phyloP scores from a whole-genome alignment of 768 basidiomycete genomes.

The Russula emetica region DNA sequence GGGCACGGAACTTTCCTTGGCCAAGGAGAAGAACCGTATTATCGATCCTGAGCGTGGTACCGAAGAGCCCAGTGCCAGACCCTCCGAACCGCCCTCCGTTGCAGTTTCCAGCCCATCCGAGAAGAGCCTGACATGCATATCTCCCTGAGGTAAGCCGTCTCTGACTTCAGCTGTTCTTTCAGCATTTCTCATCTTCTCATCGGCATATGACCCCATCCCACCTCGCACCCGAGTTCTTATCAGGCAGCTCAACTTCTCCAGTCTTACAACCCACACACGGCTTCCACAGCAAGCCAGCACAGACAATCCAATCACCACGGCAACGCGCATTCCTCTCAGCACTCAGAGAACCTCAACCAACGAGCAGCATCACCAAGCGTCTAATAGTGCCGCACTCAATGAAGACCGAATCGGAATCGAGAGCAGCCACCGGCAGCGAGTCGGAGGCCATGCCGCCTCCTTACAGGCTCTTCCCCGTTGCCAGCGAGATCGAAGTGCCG shows the following conservation, averaged over 20 bases:
- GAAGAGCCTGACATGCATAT: conserved; percentile 23
- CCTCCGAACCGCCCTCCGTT: not conserved
- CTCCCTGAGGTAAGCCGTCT: conserved; percentile 14
- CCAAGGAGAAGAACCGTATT: conserved; percentile 12
- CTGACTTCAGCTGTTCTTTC: not conserved
- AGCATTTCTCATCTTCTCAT: not conserved
- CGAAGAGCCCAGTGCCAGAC: not conserved
- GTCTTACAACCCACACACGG: conserved; percentile 20
- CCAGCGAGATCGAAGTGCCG: conserved; percentile 3
- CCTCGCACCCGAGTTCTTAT: conserved; percentile 24
- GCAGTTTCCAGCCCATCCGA: conserved; percentile 12
- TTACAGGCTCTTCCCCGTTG: not conserved
- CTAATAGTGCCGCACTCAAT: not conserved
- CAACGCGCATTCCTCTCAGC: conserved; percentile 22
- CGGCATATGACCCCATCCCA: not conserved
- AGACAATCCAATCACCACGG: conserved; percentile 4
- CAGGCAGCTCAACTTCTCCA: conserved; percentile 24
- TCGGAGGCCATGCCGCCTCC: not conserved
- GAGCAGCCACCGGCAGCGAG: not conserved
- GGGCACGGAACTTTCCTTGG: not conserved
- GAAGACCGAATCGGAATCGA: not conserved
- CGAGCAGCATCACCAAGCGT: conserved; percentile 11
- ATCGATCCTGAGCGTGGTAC: not conserved
- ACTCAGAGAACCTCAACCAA: conserved; percentile 8
- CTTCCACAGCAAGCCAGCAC: conserved; percentile 22